Base-by-base conservation (phyloP, 2,329 filamentous ascomycete genomes). In the Xylariaceae sp. region DNA sequence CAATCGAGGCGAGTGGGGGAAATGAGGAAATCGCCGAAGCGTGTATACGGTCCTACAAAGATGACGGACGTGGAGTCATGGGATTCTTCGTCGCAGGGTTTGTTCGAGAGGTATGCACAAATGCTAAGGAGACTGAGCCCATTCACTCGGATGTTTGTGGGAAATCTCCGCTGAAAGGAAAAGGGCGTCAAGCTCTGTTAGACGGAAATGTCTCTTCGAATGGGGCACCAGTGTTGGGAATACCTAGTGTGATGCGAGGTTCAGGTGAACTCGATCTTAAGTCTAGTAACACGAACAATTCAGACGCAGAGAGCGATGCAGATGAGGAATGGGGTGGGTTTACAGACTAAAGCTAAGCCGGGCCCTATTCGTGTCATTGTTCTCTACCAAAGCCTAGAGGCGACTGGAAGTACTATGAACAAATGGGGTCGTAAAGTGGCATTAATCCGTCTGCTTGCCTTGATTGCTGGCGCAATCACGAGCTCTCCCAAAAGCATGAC, bases 51-150 rank as follows among this genome's bases (percentile, higher is more conserved):
- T 90, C 91, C 26, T 87, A 89, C 70, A 89, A 92, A 63, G 89
- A 85, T 21, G 91, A 93, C 62, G 86, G 86, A 8, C 83, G 88
- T 58, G 91, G 92, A 0, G 89, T 92, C 1, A 96, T 97, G 83
- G 93, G 94, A 0, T 97, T 99, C 73, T 99, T 99, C 64, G 89
- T 97, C 16, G 91, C 85, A n/a, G 91, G 82, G 0, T 96, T 99
- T 72, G 81, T 91, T 3, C 79, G 89, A 47, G 82, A 88, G 36
- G 62, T 36, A 70, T 70, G 72, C 71, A 56, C 63, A 35, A 57
- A 56, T 23, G 56, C 57, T 15, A 60, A 61, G 45, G 59, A 55
- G 9, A 60, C 58, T 6, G 54, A 58, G 4, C 20, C 18, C 15
- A n/a, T 20, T 4, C 10, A 11, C 39, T 33, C 29, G 5, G 16